phyloP scores from a whole-genome alignment of 257 asterid species.

The Paulownia fortunei region DNA sequence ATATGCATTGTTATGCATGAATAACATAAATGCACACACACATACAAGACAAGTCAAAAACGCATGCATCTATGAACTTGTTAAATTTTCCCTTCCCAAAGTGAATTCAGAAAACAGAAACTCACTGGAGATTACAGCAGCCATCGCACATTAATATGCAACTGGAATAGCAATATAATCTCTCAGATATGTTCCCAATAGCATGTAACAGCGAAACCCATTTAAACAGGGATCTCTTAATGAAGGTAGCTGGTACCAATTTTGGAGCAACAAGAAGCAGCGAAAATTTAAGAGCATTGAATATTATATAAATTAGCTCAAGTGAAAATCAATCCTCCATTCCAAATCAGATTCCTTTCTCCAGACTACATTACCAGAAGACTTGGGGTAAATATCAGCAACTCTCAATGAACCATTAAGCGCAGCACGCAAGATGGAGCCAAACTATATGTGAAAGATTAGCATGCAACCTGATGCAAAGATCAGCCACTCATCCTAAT shows the following conservation, averaged over 20 bases:
- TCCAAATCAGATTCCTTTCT: not conserved
- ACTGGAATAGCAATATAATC: not conserved
- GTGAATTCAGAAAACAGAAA: not conserved
- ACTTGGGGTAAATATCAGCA: slow-evolving; percentile 8
- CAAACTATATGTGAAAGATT: not conserved
- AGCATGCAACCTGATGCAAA: not conserved
- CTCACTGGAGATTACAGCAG: no score
- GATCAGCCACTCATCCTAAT: not conserved
- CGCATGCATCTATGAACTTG: no score
- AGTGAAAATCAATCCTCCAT: not conserved
- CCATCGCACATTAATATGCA: not conserved
- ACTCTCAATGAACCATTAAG: not conserved
- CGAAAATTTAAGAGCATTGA: not conserved
- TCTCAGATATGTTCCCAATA: no score
- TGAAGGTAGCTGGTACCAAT: slow-evolving; percentile 8
- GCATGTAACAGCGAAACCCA: not conserved
- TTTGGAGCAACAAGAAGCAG: not conserved
- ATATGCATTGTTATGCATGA: no score
- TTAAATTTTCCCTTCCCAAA: not conserved
- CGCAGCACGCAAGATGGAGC: not conserved
- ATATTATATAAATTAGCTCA: not conserved
- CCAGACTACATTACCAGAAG: not conserved
- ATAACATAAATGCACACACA: not conserved
- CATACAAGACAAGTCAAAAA: not conserved
- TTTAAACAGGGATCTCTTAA: not conserved